Evolutionary conservation across 495 filamentous ascomycete genomes (phyloP).

Genomic region (Tuber magnatum): DNA sequence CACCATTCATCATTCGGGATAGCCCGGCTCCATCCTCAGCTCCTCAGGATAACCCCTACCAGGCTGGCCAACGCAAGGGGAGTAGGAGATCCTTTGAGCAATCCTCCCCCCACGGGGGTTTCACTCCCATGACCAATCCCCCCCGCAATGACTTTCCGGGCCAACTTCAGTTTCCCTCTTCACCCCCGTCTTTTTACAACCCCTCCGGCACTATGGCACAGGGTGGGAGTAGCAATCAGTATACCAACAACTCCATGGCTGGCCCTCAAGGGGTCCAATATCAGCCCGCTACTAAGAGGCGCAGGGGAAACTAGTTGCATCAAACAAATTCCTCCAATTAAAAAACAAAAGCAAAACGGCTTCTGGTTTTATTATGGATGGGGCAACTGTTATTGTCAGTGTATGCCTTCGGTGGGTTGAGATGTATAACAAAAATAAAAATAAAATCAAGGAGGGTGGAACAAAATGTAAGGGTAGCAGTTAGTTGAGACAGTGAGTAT

Average conservation of each 20-base stretch:
- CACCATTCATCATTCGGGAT: not conserved
- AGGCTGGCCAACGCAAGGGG: not conserved
- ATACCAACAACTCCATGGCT: not conserved
- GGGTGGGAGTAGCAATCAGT: not conserved
- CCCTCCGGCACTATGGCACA: not conserved
- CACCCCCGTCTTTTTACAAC: not conserved
- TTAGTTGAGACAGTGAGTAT: not conserved
- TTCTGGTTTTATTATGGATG: not conserved
- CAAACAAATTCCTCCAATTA: not conserved
- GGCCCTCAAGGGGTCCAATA: not conserved
- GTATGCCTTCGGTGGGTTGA: not conserved
- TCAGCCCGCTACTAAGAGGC: not conserved
- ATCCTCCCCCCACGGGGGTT: not conserved
- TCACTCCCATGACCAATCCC: not conserved
- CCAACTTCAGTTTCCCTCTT: not conserved
- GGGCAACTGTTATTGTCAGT: not conserved
- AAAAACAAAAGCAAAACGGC: too few relatives aligned
- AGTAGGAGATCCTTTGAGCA: not conserved
- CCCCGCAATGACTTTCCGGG: not conserved
- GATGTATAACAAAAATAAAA: not conserved
- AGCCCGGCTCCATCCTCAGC: not conserved
- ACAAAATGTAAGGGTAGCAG: not conserved
- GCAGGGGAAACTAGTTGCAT: not conserved
- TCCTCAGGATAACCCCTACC: not conserved
- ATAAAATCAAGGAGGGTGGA: not conserved